phyloP scores from a whole-genome alignment of 441 rosid genomes.

The Theobroma grandiflorum region DNA sequence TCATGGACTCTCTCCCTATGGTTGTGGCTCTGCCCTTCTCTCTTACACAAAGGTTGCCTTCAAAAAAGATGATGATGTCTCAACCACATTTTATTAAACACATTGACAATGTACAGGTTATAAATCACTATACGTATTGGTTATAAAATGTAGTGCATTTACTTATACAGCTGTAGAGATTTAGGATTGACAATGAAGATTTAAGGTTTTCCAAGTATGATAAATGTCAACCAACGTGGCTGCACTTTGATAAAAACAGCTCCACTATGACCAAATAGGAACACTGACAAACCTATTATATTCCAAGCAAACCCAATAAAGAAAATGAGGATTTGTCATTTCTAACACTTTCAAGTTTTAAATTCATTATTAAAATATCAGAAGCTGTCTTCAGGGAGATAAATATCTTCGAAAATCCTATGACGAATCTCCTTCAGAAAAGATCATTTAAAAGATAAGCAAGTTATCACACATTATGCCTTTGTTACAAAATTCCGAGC shows the following conservation, averaged over 20 bases:
- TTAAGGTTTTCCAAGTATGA: not conserved
- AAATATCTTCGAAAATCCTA: conserved; percentile 2
- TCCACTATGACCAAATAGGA: not conserved
- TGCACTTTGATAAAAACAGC: conserved; percentile 1
- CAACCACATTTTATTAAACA: conserved; percentile 4
- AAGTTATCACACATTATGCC: not conserved
- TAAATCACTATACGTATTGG: not conserved
- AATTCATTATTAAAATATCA: not conserved
- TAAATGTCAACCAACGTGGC: not conserved
- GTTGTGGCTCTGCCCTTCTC: not conserved
- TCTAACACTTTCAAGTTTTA: conserved; percentile 11
- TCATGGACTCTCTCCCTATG: not conserved
- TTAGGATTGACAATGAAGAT: not conserved
- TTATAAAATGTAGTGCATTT: not conserved
- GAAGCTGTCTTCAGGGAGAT: not conserved
- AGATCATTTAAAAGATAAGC: not conserved
- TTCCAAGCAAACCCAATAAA: not conserved
- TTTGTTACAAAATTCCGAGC: not conserved
- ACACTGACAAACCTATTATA: not conserved
- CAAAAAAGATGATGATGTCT: not conserved
- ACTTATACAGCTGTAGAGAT: not conserved
- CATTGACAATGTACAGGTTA: not conserved
- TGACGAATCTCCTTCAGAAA: not conserved
- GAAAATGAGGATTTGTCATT: not conserved
- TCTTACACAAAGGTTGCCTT: conserved; percentile 8